Percentiles rank a stretch among this genome's conserved stretches.
phyloP scores from a whole-genome alignment of 176 grass and related monocot species.

The Themeda triandra region DNA sequence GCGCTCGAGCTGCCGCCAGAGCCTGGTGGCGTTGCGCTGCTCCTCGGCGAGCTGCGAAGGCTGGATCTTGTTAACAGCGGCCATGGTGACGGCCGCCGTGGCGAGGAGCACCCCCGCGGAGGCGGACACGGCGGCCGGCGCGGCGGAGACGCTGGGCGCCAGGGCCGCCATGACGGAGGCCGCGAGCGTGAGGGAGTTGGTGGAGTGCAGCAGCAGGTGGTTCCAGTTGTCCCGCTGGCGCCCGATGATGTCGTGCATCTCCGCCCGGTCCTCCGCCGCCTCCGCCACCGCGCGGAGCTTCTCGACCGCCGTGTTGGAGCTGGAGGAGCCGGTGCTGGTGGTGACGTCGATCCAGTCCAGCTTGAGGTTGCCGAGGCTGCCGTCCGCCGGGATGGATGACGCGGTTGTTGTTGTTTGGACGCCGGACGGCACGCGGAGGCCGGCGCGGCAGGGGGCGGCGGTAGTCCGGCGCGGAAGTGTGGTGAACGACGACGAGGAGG shows the following conservation, averaged over 20 bases:
- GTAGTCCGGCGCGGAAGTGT: background rate
- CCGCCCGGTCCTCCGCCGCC: slow-evolving; percentile 45
- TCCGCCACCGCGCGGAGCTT: slow-evolving; percentile 46
- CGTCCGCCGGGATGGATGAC: background rate
- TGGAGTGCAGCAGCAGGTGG: slow-evolving; percentile 64
- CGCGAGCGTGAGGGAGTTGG: slow-evolving; percentile 51
- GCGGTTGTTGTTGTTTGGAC: background rate
- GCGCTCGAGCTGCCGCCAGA: slow-evolving; percentile 51
- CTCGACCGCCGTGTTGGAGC: background rate
- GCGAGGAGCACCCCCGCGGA: slow-evolving; percentile 31
- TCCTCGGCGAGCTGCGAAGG: slow-evolving; percentile 73
- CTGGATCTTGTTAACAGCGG: slow-evolving; percentile 42
- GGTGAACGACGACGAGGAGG: background rate
- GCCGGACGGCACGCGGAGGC: background rate
- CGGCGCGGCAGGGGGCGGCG: background rate
- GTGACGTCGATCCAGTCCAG: slow-evolving; percentile 12
- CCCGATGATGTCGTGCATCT: slow-evolving; percentile 78
- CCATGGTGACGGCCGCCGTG: slow-evolving; percentile 32
- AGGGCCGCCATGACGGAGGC: slow-evolving; percentile 48
- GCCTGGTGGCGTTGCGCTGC: slow-evolving; percentile 51
- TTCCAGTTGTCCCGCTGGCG: slow-evolving; percentile 66
- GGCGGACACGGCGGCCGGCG: background rate
- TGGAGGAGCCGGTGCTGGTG: background rate
- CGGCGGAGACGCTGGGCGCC: background rate
- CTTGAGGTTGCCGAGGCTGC: background rate